Percentiles rank a stretch among this genome's conserved stretches.
phyloP scores from a whole-genome alignment of 2,329 filamentous ascomycete genomes.

The Tolypocladium nubicola region DNA sequence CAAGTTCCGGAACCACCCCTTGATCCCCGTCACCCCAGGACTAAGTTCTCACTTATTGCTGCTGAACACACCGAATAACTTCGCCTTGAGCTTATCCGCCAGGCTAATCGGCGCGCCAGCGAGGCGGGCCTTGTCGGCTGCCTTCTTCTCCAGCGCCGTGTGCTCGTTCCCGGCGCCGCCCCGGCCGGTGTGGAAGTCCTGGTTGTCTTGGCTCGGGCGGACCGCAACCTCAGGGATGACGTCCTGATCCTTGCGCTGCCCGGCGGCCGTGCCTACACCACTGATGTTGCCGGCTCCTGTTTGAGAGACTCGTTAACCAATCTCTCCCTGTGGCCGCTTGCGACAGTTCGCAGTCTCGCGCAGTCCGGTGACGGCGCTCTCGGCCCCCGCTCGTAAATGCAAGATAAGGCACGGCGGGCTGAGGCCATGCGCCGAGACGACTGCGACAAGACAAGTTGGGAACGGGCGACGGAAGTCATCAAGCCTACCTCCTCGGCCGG shows the following conservation, averaged over 20 bases:
- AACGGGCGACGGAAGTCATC: not conserved
- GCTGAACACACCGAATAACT: slow-evolving; percentile 35
- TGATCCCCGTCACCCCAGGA: too few species aligned
- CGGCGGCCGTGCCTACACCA: slow-evolving; percentile 30
- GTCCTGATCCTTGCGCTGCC: slow-evolving; percentile 38
- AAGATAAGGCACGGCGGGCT: not conserved
- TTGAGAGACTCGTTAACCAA: not conserved
- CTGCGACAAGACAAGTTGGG: not conserved
- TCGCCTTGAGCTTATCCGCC: slow-evolving; percentile 47
- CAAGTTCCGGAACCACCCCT: not conserved
- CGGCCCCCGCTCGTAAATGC: too few species aligned
- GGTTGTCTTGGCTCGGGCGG: slow-evolving; percentile 34
- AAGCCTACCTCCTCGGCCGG: slow-evolving; percentile 45
- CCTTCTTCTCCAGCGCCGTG: slow-evolving; percentile 19
- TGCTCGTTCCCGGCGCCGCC: slow-evolving; percentile 50
- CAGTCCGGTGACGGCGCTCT: too few species aligned
- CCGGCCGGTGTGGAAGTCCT: slow-evolving; percentile 47
- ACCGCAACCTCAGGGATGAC: slow-evolving; percentile 41
- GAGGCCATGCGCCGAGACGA: not conserved
- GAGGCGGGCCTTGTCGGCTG: slow-evolving; percentile 15
- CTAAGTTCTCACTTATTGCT: slow-evolving; percentile 27
- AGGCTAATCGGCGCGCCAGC: slow-evolving; percentile 27
- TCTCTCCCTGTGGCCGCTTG: not conserved
- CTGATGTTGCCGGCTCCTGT: slow-evolving; percentile 49
- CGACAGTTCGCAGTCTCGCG: not conserved